Conservation (phyloP, 495 filamentous ascomycete genomes). For the Aspergillus campestris region DNA sequence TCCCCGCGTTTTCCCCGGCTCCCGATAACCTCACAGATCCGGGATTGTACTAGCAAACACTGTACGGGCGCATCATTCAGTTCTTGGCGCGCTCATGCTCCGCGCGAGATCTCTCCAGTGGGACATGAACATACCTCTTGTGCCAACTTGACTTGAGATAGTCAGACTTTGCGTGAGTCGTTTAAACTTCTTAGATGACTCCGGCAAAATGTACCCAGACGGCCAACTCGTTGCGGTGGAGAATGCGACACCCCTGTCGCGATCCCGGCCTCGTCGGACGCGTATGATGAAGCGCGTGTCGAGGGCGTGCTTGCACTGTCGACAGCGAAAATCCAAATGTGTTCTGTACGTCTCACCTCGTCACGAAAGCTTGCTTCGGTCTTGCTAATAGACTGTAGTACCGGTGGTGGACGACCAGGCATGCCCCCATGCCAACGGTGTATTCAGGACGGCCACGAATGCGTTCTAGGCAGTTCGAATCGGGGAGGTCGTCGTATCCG, state of each 20-base stretch:
- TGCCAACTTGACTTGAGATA: no score
- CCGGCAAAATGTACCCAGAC: constrained; percentile 6
- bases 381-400: constrained; percentile 25
- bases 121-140: no score
- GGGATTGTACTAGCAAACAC: no score
- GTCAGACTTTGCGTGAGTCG: no score
- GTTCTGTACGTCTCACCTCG: constrained; percentile 43
- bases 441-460: constrained; percentile 49
- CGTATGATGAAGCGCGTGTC: constrained; percentile 48
- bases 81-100: no score
- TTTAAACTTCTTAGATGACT: neutral
- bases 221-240: constrained; percentile 11
- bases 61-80: no score
- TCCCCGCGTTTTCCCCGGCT: no score
- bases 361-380: constrained; percentile 12
- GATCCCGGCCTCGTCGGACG: constrained; percentile 16
- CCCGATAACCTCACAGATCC: no score
- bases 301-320: constrained; percentile 53
- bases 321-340: constrained; percentile 56
- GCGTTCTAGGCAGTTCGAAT: constrained; percentile 53
- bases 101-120: no score
- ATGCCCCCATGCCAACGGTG: constrained; percentile 52
- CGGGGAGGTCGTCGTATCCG: constrained; percentile 53
- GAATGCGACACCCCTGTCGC: constrained; percentile 6
- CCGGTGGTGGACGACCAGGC: constrained; percentile 38